phyloP scores from a whole-genome alignment of 129 eudicot species.

The Escallonia herrerae region DNA sequence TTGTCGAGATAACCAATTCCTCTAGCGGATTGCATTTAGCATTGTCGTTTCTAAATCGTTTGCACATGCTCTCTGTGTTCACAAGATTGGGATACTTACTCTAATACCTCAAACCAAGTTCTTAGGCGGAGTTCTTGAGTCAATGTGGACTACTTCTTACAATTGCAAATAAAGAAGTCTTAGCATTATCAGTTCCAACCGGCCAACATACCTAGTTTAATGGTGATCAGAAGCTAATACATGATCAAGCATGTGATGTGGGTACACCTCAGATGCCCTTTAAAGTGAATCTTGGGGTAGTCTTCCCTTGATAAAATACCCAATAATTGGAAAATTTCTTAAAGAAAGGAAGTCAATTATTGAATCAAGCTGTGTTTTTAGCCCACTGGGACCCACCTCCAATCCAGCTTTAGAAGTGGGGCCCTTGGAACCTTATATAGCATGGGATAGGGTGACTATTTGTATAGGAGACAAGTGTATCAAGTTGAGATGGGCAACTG shows the following conservation, averaged over 20 bases:
- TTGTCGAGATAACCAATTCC: no score
- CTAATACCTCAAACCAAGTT: no score
- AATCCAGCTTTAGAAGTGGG: neutral
- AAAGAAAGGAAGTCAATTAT: constrained; percentile 2
- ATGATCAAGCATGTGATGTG: neutral
- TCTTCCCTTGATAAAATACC: neutral
- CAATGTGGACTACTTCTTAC: no score
- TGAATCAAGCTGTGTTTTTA: constrained; percentile 12
- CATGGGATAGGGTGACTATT: constrained; percentile 12
- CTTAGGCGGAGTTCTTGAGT: no score
- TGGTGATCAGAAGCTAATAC: neutral
- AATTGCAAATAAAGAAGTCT: no score
- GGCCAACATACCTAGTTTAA: neutral
- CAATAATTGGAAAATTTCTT: neutral
- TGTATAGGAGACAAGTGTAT: neutral
- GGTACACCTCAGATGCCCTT: constrained; percentile 46
- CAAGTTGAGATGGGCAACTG: constrained; percentile 57
- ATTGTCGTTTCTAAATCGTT: no score
- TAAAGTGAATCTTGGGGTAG: constrained; percentile 41
- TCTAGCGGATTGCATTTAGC: no score
- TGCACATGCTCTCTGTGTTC: no score
- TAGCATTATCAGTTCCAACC: neutral
- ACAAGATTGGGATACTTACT: no score
- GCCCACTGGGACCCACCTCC: neutral
- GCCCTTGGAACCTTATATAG: constrained; percentile 34